Base-by-base conservation (phyloP, 352 stramenopile genomes). In the Pythium oligandrum region DNA sequence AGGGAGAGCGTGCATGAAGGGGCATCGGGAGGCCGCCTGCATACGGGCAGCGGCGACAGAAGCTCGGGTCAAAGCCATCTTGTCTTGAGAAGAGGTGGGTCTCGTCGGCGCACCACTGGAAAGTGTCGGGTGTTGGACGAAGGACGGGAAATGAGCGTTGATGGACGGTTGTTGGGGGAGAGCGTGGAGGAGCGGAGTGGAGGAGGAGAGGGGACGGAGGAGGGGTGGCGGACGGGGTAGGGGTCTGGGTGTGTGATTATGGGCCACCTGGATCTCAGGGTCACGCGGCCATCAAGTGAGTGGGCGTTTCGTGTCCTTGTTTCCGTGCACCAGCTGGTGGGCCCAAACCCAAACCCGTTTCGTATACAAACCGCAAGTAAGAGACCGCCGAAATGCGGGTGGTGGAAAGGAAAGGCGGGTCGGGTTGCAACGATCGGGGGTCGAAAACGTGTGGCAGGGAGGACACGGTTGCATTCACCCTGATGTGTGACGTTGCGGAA, bases 1-100 rank as follows among this genome's bases (percentile, higher is more conserved):
- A 8, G 80, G 77, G 17, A 88, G 76, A 44, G 82, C 75, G 64
- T 88, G 71, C 74, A 94, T 90, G 70, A 94, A 94, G 11, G 84
- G 84, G 57, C 84, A 94, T 50, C 79, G 79, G 6, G 82, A 86
- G 39, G 70, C 78, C 38, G 80, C 71, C 66, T 90, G 80, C 67
- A 90, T 75, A 51, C 78, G 75, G 2, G 75, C 71, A 31, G 78
- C 77, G 31, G 75, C 76, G 44, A 88, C 81, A 30, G 78, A 85
- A 30, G 78, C 81, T 52, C 78, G 77, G 4, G 80, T 87, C 11
- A 90, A 67, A 59, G 80, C 79, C 77, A 88, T 88, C 9, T 40
- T 58, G 43, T 31, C 43, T 46, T 63, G 2, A 26, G 17, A 26
- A 26, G 39, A 58, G 38, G 33, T 54, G 49, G 56, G 49, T 26